Conservation (phyloP, 2,329 filamentous ascomycete species). For the Kalmusia sp. region DNA sequence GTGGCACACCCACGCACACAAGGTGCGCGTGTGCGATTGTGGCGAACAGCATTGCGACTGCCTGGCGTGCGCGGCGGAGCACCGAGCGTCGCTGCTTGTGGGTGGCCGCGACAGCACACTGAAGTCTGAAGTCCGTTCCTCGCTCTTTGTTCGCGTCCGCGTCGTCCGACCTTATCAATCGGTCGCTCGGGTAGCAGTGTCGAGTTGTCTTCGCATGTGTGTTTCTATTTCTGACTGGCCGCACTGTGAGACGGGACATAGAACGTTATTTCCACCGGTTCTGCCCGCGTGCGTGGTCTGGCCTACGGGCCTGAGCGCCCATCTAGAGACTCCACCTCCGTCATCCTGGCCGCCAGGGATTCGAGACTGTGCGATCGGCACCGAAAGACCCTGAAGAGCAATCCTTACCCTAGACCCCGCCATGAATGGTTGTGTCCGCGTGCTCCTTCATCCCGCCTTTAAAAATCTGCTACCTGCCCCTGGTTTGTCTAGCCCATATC, state of each 20-base stretch:
- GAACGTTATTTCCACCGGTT: constrained; percentile 7
- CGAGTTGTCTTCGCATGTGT: background rate
- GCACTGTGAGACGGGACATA: background rate
- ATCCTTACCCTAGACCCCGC: constrained; percentile 15
- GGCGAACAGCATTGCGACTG: constrained; percentile 20
- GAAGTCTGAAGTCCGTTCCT: constrained; percentile 2
- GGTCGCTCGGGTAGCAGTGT: background rate
- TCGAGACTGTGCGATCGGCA: constrained; percentile 29
- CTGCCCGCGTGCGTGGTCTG: constrained; percentile 15
- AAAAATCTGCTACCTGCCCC: constrained; percentile 29
- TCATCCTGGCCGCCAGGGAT: constrained; percentile 22
- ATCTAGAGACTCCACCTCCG: constrained; percentile 22
- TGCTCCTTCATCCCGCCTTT: constrained; percentile 20
- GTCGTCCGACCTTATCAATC: background rate
- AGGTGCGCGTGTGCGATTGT: constrained; percentile 13
- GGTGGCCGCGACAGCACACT: background rate
- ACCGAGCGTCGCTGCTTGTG: background rate
- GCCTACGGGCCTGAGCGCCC: constrained; percentile 17
- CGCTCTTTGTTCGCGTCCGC: background rate
- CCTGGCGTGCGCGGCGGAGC: constrained; percentile 1
- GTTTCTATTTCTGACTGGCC: constrained; percentile 8
- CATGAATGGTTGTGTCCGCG: constrained; percentile 19
- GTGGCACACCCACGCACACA: background rate
- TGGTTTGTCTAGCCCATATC: constrained; percentile 8
- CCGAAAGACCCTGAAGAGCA: constrained; percentile 17